Percentiles rank a stretch among this genome's conserved stretches.
Conservation (phyloP, 1,284 basidiomycete genomes). For the Ustilago tritici region DNA sequence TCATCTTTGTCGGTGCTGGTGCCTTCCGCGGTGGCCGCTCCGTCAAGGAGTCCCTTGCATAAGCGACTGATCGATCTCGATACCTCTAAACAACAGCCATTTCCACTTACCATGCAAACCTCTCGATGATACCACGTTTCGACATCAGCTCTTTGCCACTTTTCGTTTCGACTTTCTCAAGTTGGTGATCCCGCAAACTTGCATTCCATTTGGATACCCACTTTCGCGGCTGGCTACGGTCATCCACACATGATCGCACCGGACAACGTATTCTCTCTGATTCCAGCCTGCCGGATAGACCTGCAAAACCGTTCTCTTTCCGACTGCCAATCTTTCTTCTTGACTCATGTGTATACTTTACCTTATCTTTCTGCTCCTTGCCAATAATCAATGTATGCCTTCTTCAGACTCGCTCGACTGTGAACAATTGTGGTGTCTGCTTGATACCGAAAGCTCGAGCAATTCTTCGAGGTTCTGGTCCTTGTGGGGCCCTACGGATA, state of each 20-base stretch:
- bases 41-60: slow-evolving; percentile 65
- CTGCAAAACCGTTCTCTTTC: background rate
- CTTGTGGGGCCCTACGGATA: background rate
- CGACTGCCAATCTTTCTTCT: slow-evolving; percentile 1
- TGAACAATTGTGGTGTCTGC: background rate
- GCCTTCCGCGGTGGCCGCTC: slow-evolving; percentile 68
- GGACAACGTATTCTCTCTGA: background rate
- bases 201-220: background rate
- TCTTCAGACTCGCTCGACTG: background rate
- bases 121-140: slow-evolving; percentile 37
- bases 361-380: slow-evolving; percentile 16
- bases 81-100: background rate
- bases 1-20: slow-evolving; percentile 59
- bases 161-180: slow-evolving; percentile 4
- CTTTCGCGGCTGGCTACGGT: background rate
- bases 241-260: background rate
- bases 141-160: background rate
- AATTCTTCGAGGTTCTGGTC: background rate
- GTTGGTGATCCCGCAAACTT: slow-evolving; percentile 1
- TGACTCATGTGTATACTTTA: background rate
- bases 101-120: slow-evolving; percentile 4
- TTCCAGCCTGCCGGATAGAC: background rate
- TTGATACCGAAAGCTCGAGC: background rate
- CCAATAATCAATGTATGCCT: slow-evolving; percentile 24
- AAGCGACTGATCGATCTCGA: slow-evolving; percentile 2